These are phyloP conservation scores for Emmonsiellopsis sp. DNA, from an alignment of 2,329 filamentous ascomycete species.

Conservation along the genomic window DNA sequence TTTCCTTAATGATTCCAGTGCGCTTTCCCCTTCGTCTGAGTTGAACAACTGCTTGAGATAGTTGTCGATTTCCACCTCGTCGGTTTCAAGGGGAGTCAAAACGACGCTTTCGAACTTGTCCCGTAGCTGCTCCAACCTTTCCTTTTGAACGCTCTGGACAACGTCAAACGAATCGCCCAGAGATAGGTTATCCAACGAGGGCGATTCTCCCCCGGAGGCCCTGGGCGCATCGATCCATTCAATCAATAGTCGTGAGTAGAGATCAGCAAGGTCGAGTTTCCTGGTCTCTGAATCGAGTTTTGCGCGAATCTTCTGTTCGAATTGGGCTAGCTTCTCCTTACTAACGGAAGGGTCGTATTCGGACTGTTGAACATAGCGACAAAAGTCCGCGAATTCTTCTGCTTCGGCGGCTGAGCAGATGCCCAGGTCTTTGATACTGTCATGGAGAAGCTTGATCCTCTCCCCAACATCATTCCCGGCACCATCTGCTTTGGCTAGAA, in stretches of 20 bases:
- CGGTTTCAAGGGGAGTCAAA: slow-evolving; percentile 28
- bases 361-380: slow-evolving; percentile 28
- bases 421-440: slow-evolving; percentile 11
- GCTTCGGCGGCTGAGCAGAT: slow-evolving; percentile 10
- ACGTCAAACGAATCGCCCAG: slow-evolving; percentile 22
- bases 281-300: slow-evolving; percentile 29
- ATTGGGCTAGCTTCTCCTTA: slow-evolving; percentile 21
- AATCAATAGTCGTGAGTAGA: slow-evolving; percentile 31
- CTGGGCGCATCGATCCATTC: slow-evolving; percentile 28
- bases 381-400: slow-evolving; percentile 20
- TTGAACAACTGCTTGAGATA: slow-evolving; percentile 26
- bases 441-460: slow-evolving; percentile 5
- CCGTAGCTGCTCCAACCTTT: slow-evolving; percentile 27
- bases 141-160: slow-evolving; percentile 26
- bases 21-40: slow-evolving; percentile 18
- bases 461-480: slow-evolving; percentile 4
- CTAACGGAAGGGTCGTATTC: slow-evolving; percentile 30
- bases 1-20: slow-evolving; percentile 19
- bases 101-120: slow-evolving; percentile 34
- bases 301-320: slow-evolving; percentile 23
- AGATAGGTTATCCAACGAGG: slow-evolving; percentile 5
- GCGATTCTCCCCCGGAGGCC: slow-evolving; percentile 6
- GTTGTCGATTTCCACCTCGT: slow-evolving; percentile 20
- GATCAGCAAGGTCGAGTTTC: slow-evolving; percentile 25
- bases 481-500: slow-evolving; percentile 9